Conservation (phyloP, 202 grass and related monocot genomes). For the Musa balbisiana region DNA sequence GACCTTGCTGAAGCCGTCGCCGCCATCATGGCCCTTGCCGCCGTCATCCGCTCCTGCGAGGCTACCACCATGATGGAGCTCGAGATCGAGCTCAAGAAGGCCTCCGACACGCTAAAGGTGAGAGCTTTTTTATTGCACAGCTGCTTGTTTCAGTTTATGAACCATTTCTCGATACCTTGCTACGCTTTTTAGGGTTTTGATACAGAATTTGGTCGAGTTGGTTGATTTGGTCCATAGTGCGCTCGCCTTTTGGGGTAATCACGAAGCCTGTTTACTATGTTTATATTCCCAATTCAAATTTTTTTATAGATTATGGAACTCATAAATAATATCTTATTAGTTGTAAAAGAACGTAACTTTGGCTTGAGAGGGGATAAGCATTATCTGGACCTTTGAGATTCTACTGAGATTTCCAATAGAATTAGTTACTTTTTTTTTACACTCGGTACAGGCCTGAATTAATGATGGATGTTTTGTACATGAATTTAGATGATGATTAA, state of each 20-base stretch:
- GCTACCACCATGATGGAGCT: slow-evolving; percentile 99
- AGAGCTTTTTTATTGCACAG: neutral
- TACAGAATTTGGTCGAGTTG: neutral
- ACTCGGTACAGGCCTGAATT: too few species aligned
- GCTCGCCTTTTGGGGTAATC: neutral
- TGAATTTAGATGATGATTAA: too few species aligned
- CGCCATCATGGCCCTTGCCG: slow-evolving; percentile 85
- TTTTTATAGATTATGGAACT: too few species aligned
- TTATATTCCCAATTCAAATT: too few species aligned
- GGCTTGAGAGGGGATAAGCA: too few species aligned
- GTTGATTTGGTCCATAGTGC: neutral
- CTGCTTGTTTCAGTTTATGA: neutral
- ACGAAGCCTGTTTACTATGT: neutral
- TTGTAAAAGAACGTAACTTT: too few species aligned
- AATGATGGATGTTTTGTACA: too few species aligned
- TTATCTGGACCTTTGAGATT: too few species aligned
- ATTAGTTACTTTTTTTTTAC: too few species aligned
- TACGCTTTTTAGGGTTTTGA: neutral
- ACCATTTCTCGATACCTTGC: neutral
- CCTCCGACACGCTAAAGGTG: slow-evolving; percentile 85
- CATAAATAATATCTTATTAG: too few species aligned
- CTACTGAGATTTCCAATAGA: too few species aligned
- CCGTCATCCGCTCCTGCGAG: slow-evolving; percentile 75
- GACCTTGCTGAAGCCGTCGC: slow-evolving; percentile 85
- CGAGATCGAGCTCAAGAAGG: slow-evolving; percentile 98